Evolutionary conservation across 2,329 filamentous ascomycete genomes (phyloP).

Genomic region (Hypoxylon sp.): DNA sequence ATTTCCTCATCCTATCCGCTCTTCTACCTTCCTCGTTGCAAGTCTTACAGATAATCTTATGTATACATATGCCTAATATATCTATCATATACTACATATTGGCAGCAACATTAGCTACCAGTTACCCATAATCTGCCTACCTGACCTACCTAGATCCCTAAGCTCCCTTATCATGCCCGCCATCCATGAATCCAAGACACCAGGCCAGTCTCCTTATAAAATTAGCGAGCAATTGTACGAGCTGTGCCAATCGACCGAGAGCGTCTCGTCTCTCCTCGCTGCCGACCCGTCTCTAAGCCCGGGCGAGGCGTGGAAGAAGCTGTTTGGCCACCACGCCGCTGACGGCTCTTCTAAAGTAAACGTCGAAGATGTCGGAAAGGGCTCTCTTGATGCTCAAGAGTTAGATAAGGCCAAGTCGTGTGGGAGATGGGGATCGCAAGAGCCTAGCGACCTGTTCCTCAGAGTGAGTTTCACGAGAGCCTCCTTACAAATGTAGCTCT

Average conservation of each 20-base stretch:
- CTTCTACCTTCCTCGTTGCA: no score
- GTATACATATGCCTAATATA: no score
- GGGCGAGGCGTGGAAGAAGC: conserved; percentile 60
- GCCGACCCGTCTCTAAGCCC: conserved; percentile 61
- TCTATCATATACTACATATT: neutral
- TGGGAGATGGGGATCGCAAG: conserved; percentile 70
- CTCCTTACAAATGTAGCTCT: neutral
- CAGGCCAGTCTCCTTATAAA: conserved; percentile 39
- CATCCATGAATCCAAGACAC: conserved; percentile 4
- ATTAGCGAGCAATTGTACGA: conserved; percentile 57
- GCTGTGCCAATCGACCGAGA: conserved; percentile 61
- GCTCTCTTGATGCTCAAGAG: conserved; percentile 48
- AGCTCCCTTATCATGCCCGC: conserved; percentile 11
- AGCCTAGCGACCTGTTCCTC: conserved; percentile 73
- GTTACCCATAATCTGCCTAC: neutral
- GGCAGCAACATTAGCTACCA: neutral
- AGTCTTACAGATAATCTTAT: no score
- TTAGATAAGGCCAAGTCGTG: conserved; percentile 64
- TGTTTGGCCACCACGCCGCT: conserved; percentile 55
- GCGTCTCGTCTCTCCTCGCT: conserved; percentile 66
- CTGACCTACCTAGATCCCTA: neutral
- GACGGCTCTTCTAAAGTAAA: conserved; percentile 13
- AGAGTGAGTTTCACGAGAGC: conserved; percentile 49
- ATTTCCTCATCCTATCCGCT: no score
- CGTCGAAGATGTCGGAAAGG: conserved; percentile 34